Base-by-base conservation (phyloP, 2,329 filamentous ascomycete genomes). In the Aspergillus latus region DNA sequence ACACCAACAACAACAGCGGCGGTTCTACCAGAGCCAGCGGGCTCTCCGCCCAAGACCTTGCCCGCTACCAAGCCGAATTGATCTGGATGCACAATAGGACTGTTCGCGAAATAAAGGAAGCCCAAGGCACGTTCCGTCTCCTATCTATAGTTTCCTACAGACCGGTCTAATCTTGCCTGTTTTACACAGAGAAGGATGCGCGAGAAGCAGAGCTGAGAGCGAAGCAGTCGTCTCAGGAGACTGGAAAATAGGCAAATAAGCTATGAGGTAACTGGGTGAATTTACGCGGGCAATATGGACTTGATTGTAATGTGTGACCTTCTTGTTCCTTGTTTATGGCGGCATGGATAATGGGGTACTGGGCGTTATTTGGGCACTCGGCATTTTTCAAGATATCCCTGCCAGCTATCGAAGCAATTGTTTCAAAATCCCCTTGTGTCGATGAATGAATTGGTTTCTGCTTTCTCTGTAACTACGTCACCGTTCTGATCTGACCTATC, bases 71-170 rank as follows among this genome's bases (percentile, higher is more conserved):
- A 50, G 59, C 59, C 1, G 56, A 58, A 43, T 62, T 59, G 59
- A 49, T 50, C 10, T 58, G 56, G 40, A 58, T 62, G 9, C 59
- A 62, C 28, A 56, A 61, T 26, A 57, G 59, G 30, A 62, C 59
- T 4, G 52, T 62, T 15, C 52, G 56, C 4, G 56, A 62, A 28
- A 59, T 62, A 26, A 53, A 62, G 13, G 54, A 61, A 47, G 54
- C 40, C 21, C 45, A 45, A 56, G 60, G 60, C 59, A 57, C 11
- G 34, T 37, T 32, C 29, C 9, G 11, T 37, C 13, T 5, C 11
- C 11, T 13, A 13, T 10, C 21, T 37, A 5, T 37, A 9, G 34
- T 11, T 37, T 11, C 9, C 21, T 13, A 37, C 11, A 13, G 13
- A 37, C 5, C 5, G 34, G 10, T 5, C 34, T 37, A 13, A 37